Conservation (phyloP, 129 eudicot genomes). For the Cynara cardunculus region DNA sequence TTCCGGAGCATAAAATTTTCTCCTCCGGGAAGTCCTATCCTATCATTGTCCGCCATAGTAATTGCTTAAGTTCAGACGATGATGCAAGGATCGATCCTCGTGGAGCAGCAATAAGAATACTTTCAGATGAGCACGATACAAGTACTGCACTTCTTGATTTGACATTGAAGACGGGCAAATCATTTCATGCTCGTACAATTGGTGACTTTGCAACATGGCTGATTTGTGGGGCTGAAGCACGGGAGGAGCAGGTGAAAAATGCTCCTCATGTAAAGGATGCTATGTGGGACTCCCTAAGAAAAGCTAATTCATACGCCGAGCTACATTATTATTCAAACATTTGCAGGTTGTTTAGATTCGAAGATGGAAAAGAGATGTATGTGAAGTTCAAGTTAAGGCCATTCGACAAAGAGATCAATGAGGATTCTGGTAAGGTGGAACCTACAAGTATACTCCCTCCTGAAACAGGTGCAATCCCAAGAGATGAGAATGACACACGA, state of each 20-base stretch:
- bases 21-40: constrained; percentile 35
- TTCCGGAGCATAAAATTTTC: constrained; percentile 43
- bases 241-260: constrained; percentile 47
- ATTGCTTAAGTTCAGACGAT: constrained; percentile 54
- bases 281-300: constrained; percentile 47
- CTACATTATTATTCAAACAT: constrained; percentile 50
- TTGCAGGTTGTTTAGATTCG: constrained; percentile 42
- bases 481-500: constrained; percentile 39
- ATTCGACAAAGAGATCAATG: constrained; percentile 23
- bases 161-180: constrained; percentile 49
- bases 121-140: constrained; percentile 28
- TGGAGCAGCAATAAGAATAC: constrained; percentile 51
- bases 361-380: constrained; percentile 45
- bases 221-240: constrained; percentile 41
- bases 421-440: constrained; percentile 45
- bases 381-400: constrained; percentile 47
- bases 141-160: constrained; percentile 38
- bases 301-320: constrained; percentile 34
- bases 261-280: constrained; percentile 48
- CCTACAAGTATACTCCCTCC: constrained; percentile 42
- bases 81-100: constrained; percentile 65
- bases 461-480: constrained; percentile 51
- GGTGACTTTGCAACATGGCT: constrained; percentile 61
- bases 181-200: constrained; percentile 52
- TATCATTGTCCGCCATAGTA: constrained; percentile 52